phyloP scores from a whole-genome alignment of 1,284 basidiomycete species.

The Pterulicium gracile region DNA sequence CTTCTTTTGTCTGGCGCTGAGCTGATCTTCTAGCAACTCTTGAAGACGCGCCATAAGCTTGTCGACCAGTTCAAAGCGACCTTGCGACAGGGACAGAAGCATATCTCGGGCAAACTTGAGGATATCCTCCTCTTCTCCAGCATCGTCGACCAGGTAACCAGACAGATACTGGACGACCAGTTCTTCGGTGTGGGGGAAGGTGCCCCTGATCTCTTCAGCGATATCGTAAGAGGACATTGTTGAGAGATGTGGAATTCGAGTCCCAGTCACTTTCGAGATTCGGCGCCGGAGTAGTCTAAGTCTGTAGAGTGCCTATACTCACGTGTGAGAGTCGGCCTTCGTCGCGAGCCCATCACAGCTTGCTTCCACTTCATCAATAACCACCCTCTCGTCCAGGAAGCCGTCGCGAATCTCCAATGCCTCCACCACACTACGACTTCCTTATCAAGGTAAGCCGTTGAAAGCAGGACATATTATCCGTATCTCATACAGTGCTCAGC shows the following conservation, averaged over 20 bases:
- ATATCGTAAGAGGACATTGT: constrained; percentile 55
- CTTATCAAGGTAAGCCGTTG: constrained; percentile 70
- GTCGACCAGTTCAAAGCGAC: constrained; percentile 40
- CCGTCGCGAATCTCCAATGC: constrained; percentile 55
- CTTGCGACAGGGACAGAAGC: constrained; percentile 60
- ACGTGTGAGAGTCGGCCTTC: too few relatives aligned
- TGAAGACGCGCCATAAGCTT: constrained; percentile 61
- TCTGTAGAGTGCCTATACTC: too few relatives aligned
- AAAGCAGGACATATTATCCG: background rate
- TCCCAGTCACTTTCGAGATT: too few relatives aligned
- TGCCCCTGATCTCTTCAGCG: constrained; percentile 68
- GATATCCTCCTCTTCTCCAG: constrained; percentile 85
- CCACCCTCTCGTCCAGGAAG: too few relatives aligned
- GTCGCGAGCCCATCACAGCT: too few relatives aligned
- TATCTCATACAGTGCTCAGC: constrained; percentile 31
- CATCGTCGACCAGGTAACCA: constrained; percentile 89
- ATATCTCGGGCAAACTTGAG: constrained; percentile 71
- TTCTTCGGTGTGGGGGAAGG: constrained; percentile 85
- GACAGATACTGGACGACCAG: constrained; percentile 89
- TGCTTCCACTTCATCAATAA: too few relatives aligned
- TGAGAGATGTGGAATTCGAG: too few relatives aligned
- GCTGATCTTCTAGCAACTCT: constrained; percentile 54
- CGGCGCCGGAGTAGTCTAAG: too few relatives aligned
- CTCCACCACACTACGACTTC: constrained; percentile 83
- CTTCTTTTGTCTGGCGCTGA: constrained; percentile 45